Conservation (phyloP, 495 filamentous ascomycete genomes). For the Talaromyces thailandensis region DNA sequence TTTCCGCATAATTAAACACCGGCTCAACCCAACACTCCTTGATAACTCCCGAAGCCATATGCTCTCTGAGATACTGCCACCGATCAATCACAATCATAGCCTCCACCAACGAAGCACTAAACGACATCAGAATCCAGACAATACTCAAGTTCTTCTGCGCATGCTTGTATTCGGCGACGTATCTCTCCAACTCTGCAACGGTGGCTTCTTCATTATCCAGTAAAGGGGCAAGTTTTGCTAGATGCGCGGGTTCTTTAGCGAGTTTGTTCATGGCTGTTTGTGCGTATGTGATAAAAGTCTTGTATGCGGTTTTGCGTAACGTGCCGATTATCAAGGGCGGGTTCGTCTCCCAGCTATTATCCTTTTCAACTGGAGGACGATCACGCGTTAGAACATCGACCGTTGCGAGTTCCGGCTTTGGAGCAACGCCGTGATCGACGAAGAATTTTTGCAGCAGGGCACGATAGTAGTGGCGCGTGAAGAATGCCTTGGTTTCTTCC, state of each 20-base stretch:
- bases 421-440: constrained; percentile 67
- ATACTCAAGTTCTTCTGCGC: constrained; percentile 76
- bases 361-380: constrained; percentile 14
- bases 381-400: constrained; percentile 4
- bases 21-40: constrained; percentile 81
- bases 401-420: constrained; percentile 38
- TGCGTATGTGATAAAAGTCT: constrained; percentile 66
- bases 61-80: constrained; percentile 81
- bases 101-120: constrained; percentile 81
- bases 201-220: constrained; percentile 47
- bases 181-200: constrained; percentile 62
- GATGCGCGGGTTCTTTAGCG: constrained; percentile 46
- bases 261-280: constrained; percentile 73
- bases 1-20: constrained; percentile 84
- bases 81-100: constrained; percentile 85
- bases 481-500: constrained; percentile 74
- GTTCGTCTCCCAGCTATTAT: constrained; percentile 14
- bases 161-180: constrained; percentile 52
- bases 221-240: constrained; percentile 46
- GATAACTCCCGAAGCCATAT: constrained; percentile 37
- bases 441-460: constrained; percentile 86
- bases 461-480: constrained; percentile 89
- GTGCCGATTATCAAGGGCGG: constrained; percentile 75
- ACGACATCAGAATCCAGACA: constrained; percentile 91
- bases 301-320: constrained; percentile 71